Evolutionary conservation across 768 basidiomycete species (phyloP), one percentile per base, ranked within the genome.

Genomic region (Nidula microcarpa): DNA sequence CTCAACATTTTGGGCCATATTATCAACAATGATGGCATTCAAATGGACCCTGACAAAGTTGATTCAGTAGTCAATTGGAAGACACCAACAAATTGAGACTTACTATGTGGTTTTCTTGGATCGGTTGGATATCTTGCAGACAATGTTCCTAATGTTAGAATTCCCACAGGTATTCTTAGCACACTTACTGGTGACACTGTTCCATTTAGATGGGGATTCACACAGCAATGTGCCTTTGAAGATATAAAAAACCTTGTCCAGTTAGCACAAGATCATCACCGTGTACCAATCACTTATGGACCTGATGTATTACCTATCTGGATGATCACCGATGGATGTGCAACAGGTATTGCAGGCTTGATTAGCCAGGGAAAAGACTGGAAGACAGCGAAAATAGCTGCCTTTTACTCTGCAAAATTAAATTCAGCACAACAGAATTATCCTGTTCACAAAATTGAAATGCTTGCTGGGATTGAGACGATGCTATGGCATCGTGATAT

Each of bases 31-130:
- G 2, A 62, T 0, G 71, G 74, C 0, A 74, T 78, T 13, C 35
- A 41, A 0, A 75, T 76, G 71, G 72, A 77, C 34, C 68, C 69
- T 0, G 56, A 65, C 14, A 78, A 77, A 33, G 72, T 78, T 69
- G 65, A 76, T 36, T 33, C 53, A 0, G 59, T 74, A 0, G 2
- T 60, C 2, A 65, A 62, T 58, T 36, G 60, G 68, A 66, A 66
- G 43, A 58, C 56, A 1, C 68, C 68, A 0, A 67, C 60, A 0
- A 66, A 57, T 17, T 62, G 61, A 4, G 64, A 64, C 4, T 50
- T 68, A n/a, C 47, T 73, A n/a, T 50, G 47, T 0, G 65, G 65
- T 4, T 74, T 74, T 53, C 50, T 72, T 0, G 72, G 74, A 1
- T 58, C 68, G 3, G 74, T 70, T 1, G 68, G 70, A 2, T 75